Evolutionary conservation across 768 basidiomycete genomes (phyloP).

Genomic region (Termitomyces sp.): DNA sequence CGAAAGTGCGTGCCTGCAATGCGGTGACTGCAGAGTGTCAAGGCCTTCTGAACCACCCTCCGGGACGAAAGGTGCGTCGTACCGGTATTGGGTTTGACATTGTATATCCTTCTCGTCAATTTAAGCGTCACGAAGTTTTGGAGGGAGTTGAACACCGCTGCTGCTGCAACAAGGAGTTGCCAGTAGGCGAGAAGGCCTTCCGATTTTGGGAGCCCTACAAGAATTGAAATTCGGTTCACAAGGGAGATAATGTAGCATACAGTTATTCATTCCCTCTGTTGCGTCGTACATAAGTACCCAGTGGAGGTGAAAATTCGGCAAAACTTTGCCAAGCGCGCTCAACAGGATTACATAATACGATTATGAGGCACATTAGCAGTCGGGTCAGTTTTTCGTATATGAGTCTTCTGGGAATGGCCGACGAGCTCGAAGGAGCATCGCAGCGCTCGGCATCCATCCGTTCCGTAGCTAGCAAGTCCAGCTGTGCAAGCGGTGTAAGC

Average conservation of each 20-base stretch:
- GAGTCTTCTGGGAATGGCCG: conserved; percentile 19
- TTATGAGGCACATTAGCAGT: background rate
- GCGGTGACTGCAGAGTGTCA: conserved; percentile 56
- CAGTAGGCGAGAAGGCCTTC: conserved; percentile 79
- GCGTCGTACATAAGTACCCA: background rate
- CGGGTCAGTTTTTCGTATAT: conserved; percentile 3
- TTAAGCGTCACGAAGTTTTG: conserved; percentile 80
- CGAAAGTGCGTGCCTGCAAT: conserved; percentile 87
- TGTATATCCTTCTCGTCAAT: conserved; percentile 76
- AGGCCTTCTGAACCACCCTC: background rate
- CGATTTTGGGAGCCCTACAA: conserved; percentile 55
- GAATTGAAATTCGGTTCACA: background rate
- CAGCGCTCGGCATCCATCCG: conserved; percentile 35
- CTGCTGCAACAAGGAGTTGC: conserved; percentile 76
- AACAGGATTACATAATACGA: background rate
- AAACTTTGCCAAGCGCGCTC: background rate
- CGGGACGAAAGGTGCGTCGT: conserved; percentile 4
- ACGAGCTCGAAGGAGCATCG: conserved; percentile 8
- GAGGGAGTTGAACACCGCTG: conserved; percentile 79
- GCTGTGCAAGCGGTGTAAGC: conserved; percentile 42
- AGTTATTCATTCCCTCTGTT: conserved; percentile 2
- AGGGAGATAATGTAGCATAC: conserved; percentile 1
- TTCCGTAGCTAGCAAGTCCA: conserved; percentile 45
- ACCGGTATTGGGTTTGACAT: conserved; percentile 35
- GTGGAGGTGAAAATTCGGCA: background rate